phyloP scores from a whole-genome alignment of 169 alveolate species.

The Plasmodium blacklocki region DNA sequence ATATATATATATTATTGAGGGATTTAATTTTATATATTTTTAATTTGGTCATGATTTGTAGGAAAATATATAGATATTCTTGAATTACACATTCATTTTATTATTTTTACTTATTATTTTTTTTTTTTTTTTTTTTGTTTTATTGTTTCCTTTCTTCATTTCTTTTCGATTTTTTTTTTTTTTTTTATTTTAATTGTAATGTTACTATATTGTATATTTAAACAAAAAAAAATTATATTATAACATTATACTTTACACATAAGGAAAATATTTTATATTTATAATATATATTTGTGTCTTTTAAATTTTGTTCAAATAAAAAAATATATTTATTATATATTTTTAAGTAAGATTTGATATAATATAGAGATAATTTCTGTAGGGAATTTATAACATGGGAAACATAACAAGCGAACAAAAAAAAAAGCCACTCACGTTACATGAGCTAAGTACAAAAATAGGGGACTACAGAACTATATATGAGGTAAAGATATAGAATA shows the following conservation, averaged over 20 bases:
- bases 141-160: too few relatives aligned
- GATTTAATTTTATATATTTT: too few relatives aligned
- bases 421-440: constrained; percentile 43
- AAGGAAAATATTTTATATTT: too few relatives aligned
- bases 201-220: too few relatives aligned
- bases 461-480: constrained; percentile 67
- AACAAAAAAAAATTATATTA: too few relatives aligned
- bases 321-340: not conserved
- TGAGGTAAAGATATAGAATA: constrained; percentile 28
- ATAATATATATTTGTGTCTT: not conserved
- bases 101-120: constrained; percentile 3
- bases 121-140: too few relatives aligned
- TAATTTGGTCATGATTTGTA: too few relatives aligned
- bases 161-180: not conserved
- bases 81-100: constrained; percentile 1
- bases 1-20: too few relatives aligned
- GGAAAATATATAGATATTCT: not conserved
- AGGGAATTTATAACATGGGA: constrained; percentile 38
- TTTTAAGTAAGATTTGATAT: not conserved
- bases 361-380: not conserved
- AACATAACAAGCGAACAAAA: constrained; percentile 50
- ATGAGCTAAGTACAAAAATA: constrained; percentile 59
- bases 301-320: not conserved
- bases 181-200: not conserved
- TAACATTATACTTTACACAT: too few relatives aligned